Evolutionary conservation across 2,329 filamentous ascomycete genomes (phyloP), one percentile per base, ranked within the genome.

Genomic region (Fusarium incarnatum): DNA sequence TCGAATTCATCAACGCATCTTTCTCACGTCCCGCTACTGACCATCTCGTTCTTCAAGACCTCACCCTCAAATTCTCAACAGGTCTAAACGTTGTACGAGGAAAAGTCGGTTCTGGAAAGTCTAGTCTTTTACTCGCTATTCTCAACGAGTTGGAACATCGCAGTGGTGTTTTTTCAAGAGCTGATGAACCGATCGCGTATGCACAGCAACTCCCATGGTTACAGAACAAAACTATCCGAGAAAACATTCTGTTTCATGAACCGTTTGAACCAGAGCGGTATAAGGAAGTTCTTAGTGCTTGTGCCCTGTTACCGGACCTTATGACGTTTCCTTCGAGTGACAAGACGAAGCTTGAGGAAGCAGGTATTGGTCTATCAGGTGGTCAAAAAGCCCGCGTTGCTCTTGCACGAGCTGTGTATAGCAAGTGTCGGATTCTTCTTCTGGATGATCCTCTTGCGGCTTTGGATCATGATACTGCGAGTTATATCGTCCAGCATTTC

Each of bases 1-100:
- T 91, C 22, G 78, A 85, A 42, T 83, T 97, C 48, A 81, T 85
- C 4, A 80, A 88, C 28, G 92, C 92, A 7, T 90, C 89, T 0
- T 97, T 97, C 76, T 87, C 91, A 0, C 97, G 94, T 91, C 93
- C 94, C 1, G 92, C 92, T 0, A 87, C 87, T 1, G 77, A 84
- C 4, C 83, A 84, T 10, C 82, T 86, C 6, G 83, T 88, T 1
- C 78, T 91, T 10, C 77, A 79, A 9, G 75, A 83, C 18, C 77
- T 89, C 15, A 79, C 81, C 15, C 70, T 88, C 12, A 76, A 74
- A 3, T 87, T 88, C 52, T 74, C 78, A 12, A 76, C 81, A 0
- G 87, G 87, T 0, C 79, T 91, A 7, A 88, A 84, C 0, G 79
- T 89, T 0, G 78, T 90, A 3, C 86, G 85, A 46, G 88, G 88